These are phyloP conservation scores for Haplosporangium sp. DNA, from an alignment of 371 early-diverging fungal genomes.

Conservation along the genomic window DNA sequence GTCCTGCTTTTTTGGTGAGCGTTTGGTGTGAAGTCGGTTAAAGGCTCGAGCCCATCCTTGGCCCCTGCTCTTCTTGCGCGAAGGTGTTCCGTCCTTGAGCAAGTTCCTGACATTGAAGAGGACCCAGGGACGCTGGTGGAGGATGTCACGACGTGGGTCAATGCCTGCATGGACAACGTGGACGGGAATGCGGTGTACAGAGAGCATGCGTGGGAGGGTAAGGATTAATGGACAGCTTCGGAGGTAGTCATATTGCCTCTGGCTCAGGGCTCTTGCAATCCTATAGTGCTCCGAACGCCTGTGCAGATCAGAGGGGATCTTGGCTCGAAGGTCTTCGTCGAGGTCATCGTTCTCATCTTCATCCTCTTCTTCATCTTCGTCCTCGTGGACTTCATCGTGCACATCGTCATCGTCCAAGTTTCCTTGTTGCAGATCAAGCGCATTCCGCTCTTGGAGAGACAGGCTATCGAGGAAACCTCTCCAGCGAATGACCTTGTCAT, in stretches of 20 bases:
- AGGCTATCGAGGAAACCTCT: constrained; percentile 63
- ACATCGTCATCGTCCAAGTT: neutral
- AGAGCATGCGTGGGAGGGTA: constrained; percentile 59
- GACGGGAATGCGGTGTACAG: constrained; percentile 53
- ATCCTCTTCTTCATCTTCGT: constrained; percentile 1
- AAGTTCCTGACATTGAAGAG: constrained; percentile 68
- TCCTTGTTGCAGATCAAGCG: too few species aligned
- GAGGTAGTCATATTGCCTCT: constrained; percentile 68
- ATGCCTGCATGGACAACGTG: constrained; percentile 79
- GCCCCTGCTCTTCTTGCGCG: constrained; percentile 55
- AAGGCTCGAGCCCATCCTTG: constrained; percentile 62
- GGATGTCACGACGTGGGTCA: constrained; percentile 63
- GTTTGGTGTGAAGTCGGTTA: constrained; percentile 43
- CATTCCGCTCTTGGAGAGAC: constrained; percentile 1
- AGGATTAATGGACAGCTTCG: constrained; percentile 70
- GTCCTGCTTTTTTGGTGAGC: constrained; percentile 18
- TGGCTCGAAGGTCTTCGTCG: neutral
- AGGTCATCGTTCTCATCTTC: neutral
- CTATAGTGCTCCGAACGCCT: constrained; percentile 34
- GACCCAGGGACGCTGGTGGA: constrained; percentile 65
- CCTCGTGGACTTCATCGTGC: constrained; percentile 4
- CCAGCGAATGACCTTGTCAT: constrained; percentile 75
- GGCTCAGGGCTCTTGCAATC: constrained; percentile 61
- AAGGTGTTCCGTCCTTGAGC: constrained; percentile 55
- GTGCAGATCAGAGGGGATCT: constrained; percentile 35